Base-by-base conservation (phyloP, 2,329 filamentous ascomycete species). In the Aspergillus vadensis region DNA sequence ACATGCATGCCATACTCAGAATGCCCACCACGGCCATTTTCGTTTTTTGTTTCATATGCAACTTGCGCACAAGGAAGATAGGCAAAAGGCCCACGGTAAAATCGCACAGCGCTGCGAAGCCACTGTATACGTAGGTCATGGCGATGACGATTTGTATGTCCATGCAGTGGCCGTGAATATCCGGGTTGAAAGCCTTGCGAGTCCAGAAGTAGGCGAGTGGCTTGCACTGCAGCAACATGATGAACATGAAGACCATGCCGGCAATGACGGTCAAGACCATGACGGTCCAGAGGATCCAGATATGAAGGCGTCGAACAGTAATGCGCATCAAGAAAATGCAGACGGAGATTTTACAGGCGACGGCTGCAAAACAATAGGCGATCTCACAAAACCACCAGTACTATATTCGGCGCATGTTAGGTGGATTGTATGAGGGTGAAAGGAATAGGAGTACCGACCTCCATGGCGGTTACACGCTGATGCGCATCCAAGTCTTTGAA, bases 11-110 rank as follows among this genome's bases (percentile, higher is more conserved):
- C 74, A 44, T 14, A 30, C 44, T 23, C 49, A 88, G 72, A 48
- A 88, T 78, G 0, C 79, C 77, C 9, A 81, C 78, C 4, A 87
- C 76, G 0, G 83, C 78, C 2, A 82, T 17, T 67, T 86, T 87
- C 4, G 79, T 81, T 60, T 77, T 77, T 12, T 64, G 70, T 55
- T 81, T 80, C 80, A 88, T 85, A 54, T 85, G 80, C 30, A 88
- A 69, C n/a, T 80, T 79, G 71, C 76, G 80, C 1, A 88, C 77
- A 3, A 88, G 75, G 65, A 83, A 82, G 9, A 83, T 79, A 0
- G 83, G 83, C 4, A 85, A 69, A 30, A 85, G 77, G 3, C 80
- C 77, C 5, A 85, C 74, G 12, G 81, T 83, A 59, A 84, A 83
- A 69, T 85, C 83, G 54, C 80, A 81, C 14, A 71, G 14, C 1